Base-by-base conservation (phyloP, 2,329 filamentous ascomycete genomes). In the Mycosphaerelloides madeirae region DNA sequence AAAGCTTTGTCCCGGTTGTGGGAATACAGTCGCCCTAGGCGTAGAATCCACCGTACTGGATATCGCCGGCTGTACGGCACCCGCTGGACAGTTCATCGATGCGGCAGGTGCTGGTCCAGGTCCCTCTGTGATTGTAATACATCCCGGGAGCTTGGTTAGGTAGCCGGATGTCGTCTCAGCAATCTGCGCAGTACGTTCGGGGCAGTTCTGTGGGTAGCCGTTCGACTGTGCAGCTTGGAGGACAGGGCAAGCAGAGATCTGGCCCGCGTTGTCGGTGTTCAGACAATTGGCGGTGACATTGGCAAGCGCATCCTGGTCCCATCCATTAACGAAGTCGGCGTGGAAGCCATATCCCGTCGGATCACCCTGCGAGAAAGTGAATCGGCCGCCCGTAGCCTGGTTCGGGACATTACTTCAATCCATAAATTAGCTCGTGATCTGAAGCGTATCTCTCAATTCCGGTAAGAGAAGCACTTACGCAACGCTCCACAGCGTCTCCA, bases 311-410 rank as follows among this genome's bases (percentile, higher is more conserved):
- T 53, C 54, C 41, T 61, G 55, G 41, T 75, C 64, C 68, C 71
- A 75, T 15, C 73, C 74, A 41, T 75, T 75, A 48, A 72, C 62
- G 49, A 77, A 77, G 44, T 78, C 76, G 14, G 71, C 76, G 49
- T 79, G 76, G 54, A 76, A 72, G 1, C 74, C 73, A 49, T 71
- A 76, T 6, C 75, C 74, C 3, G 71, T 76, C 4, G 67, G 64
- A 47, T 76, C 73, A 22, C 73, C 70, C 45, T 68, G 68, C 1
- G 71, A 63, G 52, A 73, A 75, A 33, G 74, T 65, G 51, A 74
- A 75, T 3, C 63, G 57, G 29, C 65, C 68, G 16, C 55, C 57
- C 6, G 65, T 29, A 50, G 57, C 38, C 55, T 61, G 38, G 50
- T 60, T 35, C 43, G 68, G 57, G 60, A 73, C 60, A 14, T 65